phyloP scores from a whole-genome alignment of 1,139 yeast species.

The Pneumocystis wakefieldiae region DNA sequence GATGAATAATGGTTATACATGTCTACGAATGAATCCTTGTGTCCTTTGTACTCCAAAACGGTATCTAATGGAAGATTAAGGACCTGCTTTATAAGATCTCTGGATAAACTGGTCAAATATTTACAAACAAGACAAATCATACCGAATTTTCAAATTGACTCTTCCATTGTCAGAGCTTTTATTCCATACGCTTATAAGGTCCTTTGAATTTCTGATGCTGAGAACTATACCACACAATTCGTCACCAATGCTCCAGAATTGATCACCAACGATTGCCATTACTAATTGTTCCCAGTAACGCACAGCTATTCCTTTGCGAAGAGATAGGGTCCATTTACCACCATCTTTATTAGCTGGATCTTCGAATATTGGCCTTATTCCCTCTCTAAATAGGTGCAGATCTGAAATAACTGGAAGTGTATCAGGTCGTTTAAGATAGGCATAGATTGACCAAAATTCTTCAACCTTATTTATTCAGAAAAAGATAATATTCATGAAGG shows the following conservation, averaged over 20 bases:
- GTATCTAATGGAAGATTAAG: conserved; percentile 18
- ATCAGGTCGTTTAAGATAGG: conserved; percentile 34
- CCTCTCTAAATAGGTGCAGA: conserved; percentile 45
- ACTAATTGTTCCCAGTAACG: conserved; percentile 25
- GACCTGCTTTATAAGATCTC: conserved; percentile 16
- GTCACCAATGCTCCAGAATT: conserved; percentile 16
- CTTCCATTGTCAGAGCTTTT: conserved; percentile 13
- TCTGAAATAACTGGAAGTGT: conserved; percentile 43
- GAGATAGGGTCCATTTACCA: conserved; percentile 52
- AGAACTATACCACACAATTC: conserved; percentile 27
- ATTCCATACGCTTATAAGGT: conserved; percentile 25
- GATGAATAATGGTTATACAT: conserved; percentile 7
- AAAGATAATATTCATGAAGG: background rate
- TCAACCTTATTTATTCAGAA: conserved; percentile 25
- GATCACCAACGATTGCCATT: conserved; percentile 22
- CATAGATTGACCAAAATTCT: conserved; percentile 45
- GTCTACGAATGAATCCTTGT: conserved; percentile 2
- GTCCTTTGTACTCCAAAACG: conserved; percentile 7
- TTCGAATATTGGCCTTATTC: conserved; percentile 59
- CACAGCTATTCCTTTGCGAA: conserved; percentile 24
- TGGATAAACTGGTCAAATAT: background rate
- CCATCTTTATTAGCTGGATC: conserved; percentile 50
- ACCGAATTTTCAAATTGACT: conserved; percentile 15
- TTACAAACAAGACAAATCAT: background rate
- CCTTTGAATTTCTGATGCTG: conserved; percentile 25